A percentile compares a stretch with the other conserved stretches of the same genome.
Conservation (phyloP, 192 early-diverging fungal genomes). For the Piromyces finnis region DNA sequence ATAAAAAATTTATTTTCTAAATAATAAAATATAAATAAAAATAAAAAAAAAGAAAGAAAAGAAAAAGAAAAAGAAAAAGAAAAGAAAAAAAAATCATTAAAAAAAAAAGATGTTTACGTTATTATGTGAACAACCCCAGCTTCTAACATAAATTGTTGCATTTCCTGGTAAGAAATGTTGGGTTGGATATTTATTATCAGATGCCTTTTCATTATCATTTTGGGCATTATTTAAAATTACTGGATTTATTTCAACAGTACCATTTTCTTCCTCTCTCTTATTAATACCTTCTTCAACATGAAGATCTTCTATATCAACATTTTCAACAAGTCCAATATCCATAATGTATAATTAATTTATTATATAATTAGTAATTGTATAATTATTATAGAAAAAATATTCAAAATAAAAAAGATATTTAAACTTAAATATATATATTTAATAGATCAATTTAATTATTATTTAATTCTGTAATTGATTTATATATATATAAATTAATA, state of each 20-base stretch:
- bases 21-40: too few species aligned
- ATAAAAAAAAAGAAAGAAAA: too few species aligned
- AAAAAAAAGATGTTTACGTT: background rate
- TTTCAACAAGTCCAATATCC: background rate
- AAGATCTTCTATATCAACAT: conserved; percentile 13
- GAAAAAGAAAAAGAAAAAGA: too few species aligned
- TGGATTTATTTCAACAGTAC: background rate
- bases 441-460: too few species aligned
- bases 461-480: too few species aligned
- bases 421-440: too few species aligned
- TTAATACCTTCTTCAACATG: conserved; percentile 1
- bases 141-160: conserved; percentile 23
- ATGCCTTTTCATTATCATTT: conserved; percentile 2
- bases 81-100: too few species aligned
- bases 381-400: too few species aligned
- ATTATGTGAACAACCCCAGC: conserved; percentile 6
- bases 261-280: background rate
- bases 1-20: background rate
- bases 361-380: too few species aligned
- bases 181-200: background rate
- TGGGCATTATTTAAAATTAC: background rate
- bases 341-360: too few species aligned
- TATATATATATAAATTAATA: too few species aligned
- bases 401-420: too few species aligned
- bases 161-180: conserved; percentile 21